Conservation (phyloP, 2,329 filamentous ascomycete genomes). For the Paracoccidioides brasiliensis region DNA sequence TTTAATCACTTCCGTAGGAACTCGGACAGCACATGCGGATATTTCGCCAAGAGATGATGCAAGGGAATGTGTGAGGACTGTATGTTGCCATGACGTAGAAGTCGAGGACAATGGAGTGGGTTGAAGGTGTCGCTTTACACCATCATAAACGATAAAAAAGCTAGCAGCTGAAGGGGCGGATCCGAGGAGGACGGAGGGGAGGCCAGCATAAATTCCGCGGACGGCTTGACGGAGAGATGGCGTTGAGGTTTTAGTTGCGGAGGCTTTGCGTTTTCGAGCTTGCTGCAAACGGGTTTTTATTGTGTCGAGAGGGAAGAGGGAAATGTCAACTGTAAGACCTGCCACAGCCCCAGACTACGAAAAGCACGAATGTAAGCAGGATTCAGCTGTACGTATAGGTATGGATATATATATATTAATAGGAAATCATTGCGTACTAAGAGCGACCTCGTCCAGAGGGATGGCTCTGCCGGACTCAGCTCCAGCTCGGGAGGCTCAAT, state of each 20-base stretch:
- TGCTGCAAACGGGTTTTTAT: conserved; percentile 90
- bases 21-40: conserved; percentile 79
- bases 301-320: conserved; percentile 94
- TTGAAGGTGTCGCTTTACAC: conserved; percentile 47
- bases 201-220: conserved; percentile 80
- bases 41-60: conserved; percentile 80
- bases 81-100: conserved; percentile 23
- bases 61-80: conserved; percentile 55
- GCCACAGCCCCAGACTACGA: conserved; percentile 69
- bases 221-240: conserved; percentile 71
- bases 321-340: conserved; percentile 90
- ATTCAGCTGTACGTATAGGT: neutral
- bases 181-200: conserved; percentile 78
- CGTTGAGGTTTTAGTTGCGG: conserved; percentile 22
- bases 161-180: conserved; percentile 88
- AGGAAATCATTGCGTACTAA: conserved; percentile 17
- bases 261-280: conserved; percentile 42
- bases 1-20: conserved; percentile 95
- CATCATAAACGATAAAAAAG: conserved; percentile 94
- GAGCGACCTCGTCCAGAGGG: conserved; percentile 33
- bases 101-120: conserved; percentile 16
- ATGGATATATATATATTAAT: neutral
- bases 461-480: conserved; percentile 25
- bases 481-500: conserved; percentile 17
- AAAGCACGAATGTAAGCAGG: neutral